phyloP scores from a whole-genome alignment of 75 land plant species.

The Ceratopteris richardii region DNA sequence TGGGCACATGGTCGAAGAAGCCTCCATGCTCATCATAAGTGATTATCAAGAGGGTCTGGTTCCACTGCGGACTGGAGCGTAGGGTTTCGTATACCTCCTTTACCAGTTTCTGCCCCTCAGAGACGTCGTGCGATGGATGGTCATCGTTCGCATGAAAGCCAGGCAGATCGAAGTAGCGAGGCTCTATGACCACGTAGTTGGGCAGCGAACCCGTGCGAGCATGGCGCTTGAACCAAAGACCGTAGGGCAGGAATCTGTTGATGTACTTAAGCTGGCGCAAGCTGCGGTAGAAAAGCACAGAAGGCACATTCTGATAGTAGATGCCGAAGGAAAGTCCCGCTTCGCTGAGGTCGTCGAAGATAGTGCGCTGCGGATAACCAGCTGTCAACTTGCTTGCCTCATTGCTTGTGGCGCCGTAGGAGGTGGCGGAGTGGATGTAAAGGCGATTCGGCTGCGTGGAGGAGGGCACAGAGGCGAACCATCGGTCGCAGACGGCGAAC shows the following conservation, averaged over 20 bases:
- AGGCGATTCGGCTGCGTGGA: constrained; percentile 89
- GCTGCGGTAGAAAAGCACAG: constrained; percentile 64
- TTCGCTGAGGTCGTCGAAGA: constrained; percentile 72
- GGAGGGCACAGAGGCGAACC: constrained; percentile 86
- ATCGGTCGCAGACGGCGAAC: constrained; percentile 71
- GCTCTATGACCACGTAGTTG: constrained; percentile 76
- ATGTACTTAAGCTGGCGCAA: constrained; percentile 62
- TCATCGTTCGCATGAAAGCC: constrained; percentile 74
- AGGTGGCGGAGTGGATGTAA: constrained; percentile 84
- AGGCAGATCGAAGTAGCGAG: constrained; percentile 51
- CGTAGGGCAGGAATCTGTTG: constrained; percentile 45
- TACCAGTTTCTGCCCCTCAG: constrained; percentile 69
- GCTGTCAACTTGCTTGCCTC: constrained; percentile 26
- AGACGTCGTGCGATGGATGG: constrained; percentile 87
- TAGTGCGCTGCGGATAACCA: constrained; percentile 83
- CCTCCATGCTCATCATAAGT: constrained; percentile 96
- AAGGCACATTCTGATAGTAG: constrained; percentile 67
- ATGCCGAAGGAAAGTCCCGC: constrained; percentile 65
- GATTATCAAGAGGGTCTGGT: constrained; percentile 54
- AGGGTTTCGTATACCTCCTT: constrained; percentile 90
- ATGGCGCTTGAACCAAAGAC: constrained; percentile 35
- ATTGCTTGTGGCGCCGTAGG: constrained; percentile 60
- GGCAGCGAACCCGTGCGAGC: constrained; percentile 55
- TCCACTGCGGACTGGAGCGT: constrained; percentile 92
- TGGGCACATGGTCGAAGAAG: constrained; percentile 84